Conservation (phyloP, 2,329 filamentous ascomycete species). For the Epichloe gansuensis region DNA sequence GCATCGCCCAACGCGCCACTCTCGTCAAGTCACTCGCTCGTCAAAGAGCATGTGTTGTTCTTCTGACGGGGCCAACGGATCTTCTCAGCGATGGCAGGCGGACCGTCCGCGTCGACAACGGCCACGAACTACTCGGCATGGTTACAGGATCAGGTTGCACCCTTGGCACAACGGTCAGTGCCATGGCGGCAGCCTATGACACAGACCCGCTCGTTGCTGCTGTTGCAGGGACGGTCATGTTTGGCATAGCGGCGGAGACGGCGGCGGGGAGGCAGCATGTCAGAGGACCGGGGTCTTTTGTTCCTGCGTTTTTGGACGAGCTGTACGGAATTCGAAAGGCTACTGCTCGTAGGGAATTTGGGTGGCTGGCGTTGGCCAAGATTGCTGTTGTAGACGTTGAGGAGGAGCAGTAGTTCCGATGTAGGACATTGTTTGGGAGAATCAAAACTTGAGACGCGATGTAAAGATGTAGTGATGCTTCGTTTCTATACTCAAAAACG, state of each 20-base stretch:
- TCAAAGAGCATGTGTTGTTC: slow-evolving; percentile 57
- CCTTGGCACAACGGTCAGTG: slow-evolving; percentile 68
- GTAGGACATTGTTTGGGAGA: too few species aligned
- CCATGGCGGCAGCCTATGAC: slow-evolving; percentile 52
- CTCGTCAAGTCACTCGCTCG: slow-evolving; percentile 55
- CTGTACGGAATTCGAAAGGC: slow-evolving; percentile 37
- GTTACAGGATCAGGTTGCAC: slow-evolving; percentile 78
- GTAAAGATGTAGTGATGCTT: too few species aligned
- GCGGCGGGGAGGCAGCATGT: slow-evolving; percentile 54
- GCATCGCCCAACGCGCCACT: slow-evolving; percentile 35
- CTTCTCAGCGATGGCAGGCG: slow-evolving; percentile 61
- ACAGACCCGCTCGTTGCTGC: slow-evolving; percentile 59
- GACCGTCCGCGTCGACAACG: slow-evolving; percentile 60
- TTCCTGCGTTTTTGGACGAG: slow-evolving; percentile 73
- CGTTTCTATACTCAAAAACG: too few species aligned
- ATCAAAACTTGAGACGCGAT: too few species aligned
- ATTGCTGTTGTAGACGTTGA: slow-evolving; percentile 26
- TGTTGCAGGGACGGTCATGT: slow-evolving; percentile 61
- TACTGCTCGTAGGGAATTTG: slow-evolving; percentile 31
- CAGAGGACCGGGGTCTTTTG: slow-evolving; percentile 72
- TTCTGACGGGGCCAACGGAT: slow-evolving; percentile 74
- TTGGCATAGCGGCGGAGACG: slow-evolving; percentile 59
- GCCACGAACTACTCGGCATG: slow-evolving; percentile 54
- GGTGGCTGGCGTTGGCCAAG: slow-evolving; percentile 40
- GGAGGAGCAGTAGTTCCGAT: slow-evolving; percentile 6